Evolutionary conservation across 345 rosid genomes (phyloP), one percentile per base, ranked within the genome.

Genomic region (Sonneratia caseolaris): DNA sequence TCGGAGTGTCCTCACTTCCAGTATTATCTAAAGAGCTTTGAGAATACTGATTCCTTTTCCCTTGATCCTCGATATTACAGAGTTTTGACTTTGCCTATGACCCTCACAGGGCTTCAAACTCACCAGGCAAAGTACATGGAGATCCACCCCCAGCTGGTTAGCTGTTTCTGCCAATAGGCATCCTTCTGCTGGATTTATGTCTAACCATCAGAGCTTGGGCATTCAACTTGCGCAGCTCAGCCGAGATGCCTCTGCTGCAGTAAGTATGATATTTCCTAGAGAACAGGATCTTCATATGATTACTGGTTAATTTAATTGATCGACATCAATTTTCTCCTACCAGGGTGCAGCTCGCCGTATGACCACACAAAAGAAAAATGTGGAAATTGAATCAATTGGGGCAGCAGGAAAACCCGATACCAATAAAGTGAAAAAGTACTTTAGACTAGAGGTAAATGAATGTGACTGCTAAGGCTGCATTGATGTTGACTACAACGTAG

Each of bases 181-280:
- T 78, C 89, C 95, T 74, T 83, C 84, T 77, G 84, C 91, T 71
- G 93, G 85, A 45, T 94, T 86, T 76, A 90, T 96, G 99, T 84
- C 98, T 73, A 91, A 92, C 73, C 99, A 96, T 76, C 99, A 89
- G 77, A 95, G 98, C 76, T 86, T 96, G 37, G 99, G 99, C 57
- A 66, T 88, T 72, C 96, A 92, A 78, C 96, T 96, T 73, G 98
- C 99, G 0, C 98, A 92, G 85, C 97, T 92, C 75, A 83, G 99
- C 70, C 87, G 97, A 78, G 99, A 96, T 86, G 99, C 99, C 75
- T 96, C 99, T 72, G 99, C 98, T 73, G 99, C 99, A 71, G 98
- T 96, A 78, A 91, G 92, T 85, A 57, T 56, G 55, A 18, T 67
- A 32, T 15, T 59, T 43, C 43, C 37, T 37, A 64, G 12, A 32